A percentile compares a stretch with the other conserved stretches of the same genome.
Conservation (phyloP, 805 yeast species). For the Candida sphagnicola region DNA sequence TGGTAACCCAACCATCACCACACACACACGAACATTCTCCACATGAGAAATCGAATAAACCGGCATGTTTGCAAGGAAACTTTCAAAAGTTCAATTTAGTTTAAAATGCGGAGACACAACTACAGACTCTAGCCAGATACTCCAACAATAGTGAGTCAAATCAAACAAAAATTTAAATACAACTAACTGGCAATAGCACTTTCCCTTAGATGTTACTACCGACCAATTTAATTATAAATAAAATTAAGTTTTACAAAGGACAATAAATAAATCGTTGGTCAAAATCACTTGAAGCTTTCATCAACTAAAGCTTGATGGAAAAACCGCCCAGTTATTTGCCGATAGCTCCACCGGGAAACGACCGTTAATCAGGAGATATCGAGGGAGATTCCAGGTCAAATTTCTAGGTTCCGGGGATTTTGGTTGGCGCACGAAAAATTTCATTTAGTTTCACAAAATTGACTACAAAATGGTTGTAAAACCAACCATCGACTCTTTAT, state of each 20-base stretch:
- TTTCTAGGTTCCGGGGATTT: too few species aligned
- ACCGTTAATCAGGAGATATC: too few species aligned
- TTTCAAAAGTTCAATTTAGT: background rate
- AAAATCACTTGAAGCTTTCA: too few species aligned
- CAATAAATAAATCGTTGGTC: too few species aligned
- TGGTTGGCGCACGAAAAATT: too few species aligned
- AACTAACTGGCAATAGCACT: background rate
- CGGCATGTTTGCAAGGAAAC: conserved; percentile 36
- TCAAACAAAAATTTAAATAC: background rate
- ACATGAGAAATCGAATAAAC: conserved; percentile 55
- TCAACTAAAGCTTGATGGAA: too few species aligned
- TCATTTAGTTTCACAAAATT: too few species aligned
- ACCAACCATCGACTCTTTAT: too few species aligned
- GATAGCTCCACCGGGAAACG: too few species aligned
- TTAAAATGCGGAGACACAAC: background rate
- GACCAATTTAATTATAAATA: background rate
- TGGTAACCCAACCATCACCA: conserved; percentile 87
- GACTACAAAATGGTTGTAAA: too few species aligned
- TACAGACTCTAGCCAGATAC: background rate
- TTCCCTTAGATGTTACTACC: background rate
- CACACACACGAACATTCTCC: conserved; percentile 75
- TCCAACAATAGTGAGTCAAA: background rate
- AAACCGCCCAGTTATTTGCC: too few species aligned
- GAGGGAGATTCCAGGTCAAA: too few species aligned
- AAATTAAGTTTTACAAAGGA: background rate